These are phyloP conservation scores for Ensete ventricosum DNA, from an alignment of 176 grass and related monocot genomes.

Conservation along the genomic window DNA sequence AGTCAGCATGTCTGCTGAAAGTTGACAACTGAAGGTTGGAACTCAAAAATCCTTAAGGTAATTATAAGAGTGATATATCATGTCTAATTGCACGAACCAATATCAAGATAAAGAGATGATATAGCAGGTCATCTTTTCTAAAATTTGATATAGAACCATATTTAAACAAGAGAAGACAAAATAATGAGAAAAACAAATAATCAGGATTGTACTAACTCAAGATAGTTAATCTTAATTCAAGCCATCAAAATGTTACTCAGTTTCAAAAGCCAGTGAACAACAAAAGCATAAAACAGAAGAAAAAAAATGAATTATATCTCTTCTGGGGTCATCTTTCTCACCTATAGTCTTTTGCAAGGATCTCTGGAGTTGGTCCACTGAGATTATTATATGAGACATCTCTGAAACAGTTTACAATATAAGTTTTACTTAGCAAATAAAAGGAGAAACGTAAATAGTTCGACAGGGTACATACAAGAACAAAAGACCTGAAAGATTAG, in stretches of 20 bases:
- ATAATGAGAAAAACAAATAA: neutral
- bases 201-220: neutral
- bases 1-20: too few relatives aligned
- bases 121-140: too few relatives aligned
- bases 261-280: neutral
- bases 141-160: too few relatives aligned
- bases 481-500: constrained; percentile 79
- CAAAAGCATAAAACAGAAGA: neutral
- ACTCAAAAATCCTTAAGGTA: too few relatives aligned
- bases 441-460: neutral
- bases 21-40: too few relatives aligned
- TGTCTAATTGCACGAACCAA: too few relatives aligned
- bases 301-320: neutral
- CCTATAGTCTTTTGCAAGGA: constrained; percentile 89
- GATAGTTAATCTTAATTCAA: too few relatives aligned
- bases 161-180: neutral
- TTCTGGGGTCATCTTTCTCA: constrained; percentile 4
- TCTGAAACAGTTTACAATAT: constrained; percentile 47
- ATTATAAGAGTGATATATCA: too few relatives aligned
- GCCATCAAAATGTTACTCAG: neutral
- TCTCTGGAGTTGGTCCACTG: constrained; percentile 69
- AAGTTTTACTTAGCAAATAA: constrained; percentile 26
- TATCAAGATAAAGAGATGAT: too few relatives aligned
- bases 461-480: constrained; percentile 70
- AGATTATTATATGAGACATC: constrained; percentile 95